These are phyloP conservation scores for Amanita polypyramis DNA, from an alignment of 768 basidiomycete genomes.

Conservation along the genomic window DNA sequence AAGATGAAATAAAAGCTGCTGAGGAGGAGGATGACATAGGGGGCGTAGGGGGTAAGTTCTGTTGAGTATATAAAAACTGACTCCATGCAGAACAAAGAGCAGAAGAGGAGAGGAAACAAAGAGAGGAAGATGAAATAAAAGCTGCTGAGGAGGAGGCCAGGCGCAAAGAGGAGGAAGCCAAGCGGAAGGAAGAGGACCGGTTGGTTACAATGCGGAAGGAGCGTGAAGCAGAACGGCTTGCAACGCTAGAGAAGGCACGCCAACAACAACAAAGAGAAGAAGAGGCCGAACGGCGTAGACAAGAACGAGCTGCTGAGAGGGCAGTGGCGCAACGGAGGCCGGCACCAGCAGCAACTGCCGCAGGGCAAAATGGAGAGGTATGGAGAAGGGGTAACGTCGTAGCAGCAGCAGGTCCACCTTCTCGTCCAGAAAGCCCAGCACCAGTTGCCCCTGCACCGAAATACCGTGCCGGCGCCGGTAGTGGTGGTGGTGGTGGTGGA, in stretches of 20 bases:
- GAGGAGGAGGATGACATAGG: constrained; percentile 47
- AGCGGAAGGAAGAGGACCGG: constrained; percentile 33
- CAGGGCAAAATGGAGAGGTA: neutral
- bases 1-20: constrained; percentile 34
- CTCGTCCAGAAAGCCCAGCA: constrained; percentile 47
- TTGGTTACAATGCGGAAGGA: too few relatives aligned
- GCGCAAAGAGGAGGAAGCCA: constrained; percentile 48
- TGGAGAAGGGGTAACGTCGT: constrained; percentile 18
- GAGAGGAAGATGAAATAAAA: constrained; percentile 38
- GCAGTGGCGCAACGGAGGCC: constrained; percentile 1
- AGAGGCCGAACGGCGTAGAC: constrained; percentile 47
- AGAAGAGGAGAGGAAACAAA: constrained; percentile 38
- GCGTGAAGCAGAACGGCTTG: constrained; percentile 40
- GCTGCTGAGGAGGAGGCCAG: constrained; percentile 44
- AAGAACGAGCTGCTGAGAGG: constrained; percentile 30
- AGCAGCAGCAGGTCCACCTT: constrained; percentile 23
- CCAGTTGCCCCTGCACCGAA: constrained; percentile 29
- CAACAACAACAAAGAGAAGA: constrained; percentile 55
- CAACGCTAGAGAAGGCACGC: constrained; percentile 43
- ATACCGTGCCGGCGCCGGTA: constrained; percentile 30
- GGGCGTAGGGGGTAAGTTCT: too few relatives aligned
- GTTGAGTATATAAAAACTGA: neutral
- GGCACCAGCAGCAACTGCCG: neutral
- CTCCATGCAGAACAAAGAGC: constrained; percentile 34
- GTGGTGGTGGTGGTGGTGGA: constrained; percentile 33